Conservation (phyloP, 495 filamentous ascomycete genomes). For the Penicillium robsamsonii region DNA sequence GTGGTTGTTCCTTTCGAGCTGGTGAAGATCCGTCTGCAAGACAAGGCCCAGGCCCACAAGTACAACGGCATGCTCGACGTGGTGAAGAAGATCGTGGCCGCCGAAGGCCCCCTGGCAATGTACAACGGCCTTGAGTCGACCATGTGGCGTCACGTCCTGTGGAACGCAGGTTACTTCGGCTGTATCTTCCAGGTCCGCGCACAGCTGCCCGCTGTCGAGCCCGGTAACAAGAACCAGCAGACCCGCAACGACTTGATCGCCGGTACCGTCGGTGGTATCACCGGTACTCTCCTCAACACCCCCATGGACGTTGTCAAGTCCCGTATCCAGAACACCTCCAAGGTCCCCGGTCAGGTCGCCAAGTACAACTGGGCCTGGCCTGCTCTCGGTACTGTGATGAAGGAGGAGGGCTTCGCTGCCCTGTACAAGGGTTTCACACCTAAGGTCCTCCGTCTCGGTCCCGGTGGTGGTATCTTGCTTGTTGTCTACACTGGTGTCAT, state of each 20-base stretch:
- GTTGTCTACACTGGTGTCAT: constrained; percentile 92
- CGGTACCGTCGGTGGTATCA: constrained; percentile 81
- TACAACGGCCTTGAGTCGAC: constrained; percentile 97
- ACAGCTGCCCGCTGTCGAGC: constrained; percentile 69
- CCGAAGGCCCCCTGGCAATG: constrained; percentile 82
- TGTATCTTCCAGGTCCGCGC: constrained; percentile 94
- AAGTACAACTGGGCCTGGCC: constrained; percentile 99
- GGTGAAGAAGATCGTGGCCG: constrained; percentile 76
- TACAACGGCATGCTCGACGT: constrained; percentile 94
- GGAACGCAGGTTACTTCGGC: constrained; percentile 98
- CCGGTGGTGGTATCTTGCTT: constrained; percentile 86
- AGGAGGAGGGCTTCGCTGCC: constrained; percentile 88
- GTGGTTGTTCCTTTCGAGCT: constrained; percentile 94
- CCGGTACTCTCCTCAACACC: constrained; percentile 93
- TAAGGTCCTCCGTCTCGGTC: constrained; percentile 86
- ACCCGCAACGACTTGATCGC: constrained; percentile 84
- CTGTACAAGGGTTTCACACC: constrained; percentile 97
- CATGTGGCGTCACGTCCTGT: constrained; percentile 93
- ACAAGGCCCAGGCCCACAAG: constrained; percentile 88
- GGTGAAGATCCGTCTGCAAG: constrained; percentile 94
- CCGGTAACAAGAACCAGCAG: constrained; percentile 70
- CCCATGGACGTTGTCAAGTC: constrained; percentile 98
- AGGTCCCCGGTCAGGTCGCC: constrained; percentile 69
- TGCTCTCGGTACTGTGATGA: constrained; percentile 76
- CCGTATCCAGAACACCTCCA: constrained; percentile 89